Percentiles rank a stretch among this genome's conserved stretches.
These are phyloP conservation scores for Pleurotus citrinopileatus DNA, from an alignment of 768 basidiomycete genomes.

Conservation along the genomic window DNA sequence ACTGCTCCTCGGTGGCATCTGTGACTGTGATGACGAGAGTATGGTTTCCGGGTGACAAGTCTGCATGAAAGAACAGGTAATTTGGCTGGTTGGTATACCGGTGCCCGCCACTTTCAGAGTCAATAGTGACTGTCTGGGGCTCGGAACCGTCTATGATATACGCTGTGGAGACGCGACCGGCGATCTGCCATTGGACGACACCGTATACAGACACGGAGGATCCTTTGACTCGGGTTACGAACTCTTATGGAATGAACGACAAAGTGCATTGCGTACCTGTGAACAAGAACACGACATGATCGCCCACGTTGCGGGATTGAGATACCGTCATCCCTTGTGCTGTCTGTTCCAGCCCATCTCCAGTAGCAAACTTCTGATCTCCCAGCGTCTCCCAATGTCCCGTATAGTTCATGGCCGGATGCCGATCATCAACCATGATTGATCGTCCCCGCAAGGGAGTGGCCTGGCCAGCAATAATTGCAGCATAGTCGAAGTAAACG, in stretches of 20 bases:
- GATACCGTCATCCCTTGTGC: conserved; percentile 25
- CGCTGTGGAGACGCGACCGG: conserved; percentile 29
- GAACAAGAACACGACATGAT: conserved; percentile 31
- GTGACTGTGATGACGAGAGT: conserved; percentile 35
- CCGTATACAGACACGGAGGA: conserved; percentile 35
- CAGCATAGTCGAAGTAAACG: conserved; percentile 33
- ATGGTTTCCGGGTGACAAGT: conserved; percentile 32
- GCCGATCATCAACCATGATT: conserved; percentile 35
- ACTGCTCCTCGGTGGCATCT: conserved; percentile 26
- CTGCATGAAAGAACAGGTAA: conserved; percentile 32
- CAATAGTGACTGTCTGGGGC: conserved; percentile 10
- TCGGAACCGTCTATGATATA: conserved; percentile 35
- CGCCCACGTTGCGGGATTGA: conserved; percentile 34
- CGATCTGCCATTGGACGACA: conserved; percentile 25
- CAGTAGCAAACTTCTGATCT: conserved; percentile 24
- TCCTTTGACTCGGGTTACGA: conserved; percentile 21
- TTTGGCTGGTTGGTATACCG: conserved; percentile 25
- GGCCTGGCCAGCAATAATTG: conserved; percentile 32
- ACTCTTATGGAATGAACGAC: conserved; percentile 1
- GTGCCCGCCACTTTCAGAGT: conserved; percentile 20
- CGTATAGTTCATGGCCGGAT: conserved; percentile 24
- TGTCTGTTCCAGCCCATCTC: conserved; percentile 19
- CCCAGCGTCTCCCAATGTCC: conserved; percentile 29
- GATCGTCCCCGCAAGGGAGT: conserved; percentile 32
- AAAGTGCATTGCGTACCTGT: conserved; percentile 24